Percentiles rank a stretch among this genome's conserved stretches.
phyloP scores from a whole-genome alignment of 2,329 filamentous ascomycete species.

The Aspergillaceae sp. region DNA sequence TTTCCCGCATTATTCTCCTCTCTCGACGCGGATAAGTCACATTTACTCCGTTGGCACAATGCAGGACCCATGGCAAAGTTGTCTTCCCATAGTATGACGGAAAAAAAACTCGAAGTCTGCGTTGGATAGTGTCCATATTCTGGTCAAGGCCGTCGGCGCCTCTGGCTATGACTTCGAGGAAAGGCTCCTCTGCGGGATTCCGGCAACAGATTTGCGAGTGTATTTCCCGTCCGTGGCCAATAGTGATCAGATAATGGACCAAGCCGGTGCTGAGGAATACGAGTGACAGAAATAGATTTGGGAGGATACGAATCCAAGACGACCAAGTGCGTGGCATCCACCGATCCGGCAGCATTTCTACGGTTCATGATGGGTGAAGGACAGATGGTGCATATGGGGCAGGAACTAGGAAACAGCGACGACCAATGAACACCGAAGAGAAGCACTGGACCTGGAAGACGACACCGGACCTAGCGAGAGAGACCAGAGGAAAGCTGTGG shows the following conservation, averaged over 20 bases:
- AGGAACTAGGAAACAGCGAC: conserved; percentile 20
- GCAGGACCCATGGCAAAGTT: neutral
- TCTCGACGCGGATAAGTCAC: conserved; percentile 6
- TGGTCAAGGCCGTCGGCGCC: conserved; percentile 23
- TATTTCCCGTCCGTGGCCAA: conserved; percentile 26
- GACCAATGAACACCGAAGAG: conserved; percentile 22
- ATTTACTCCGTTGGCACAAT: neutral
- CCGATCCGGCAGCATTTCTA: conserved; percentile 20
- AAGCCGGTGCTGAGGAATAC: conserved; percentile 14
- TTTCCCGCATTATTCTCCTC: conserved; percentile 18
- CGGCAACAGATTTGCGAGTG: conserved; percentile 18
- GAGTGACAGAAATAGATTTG: conserved; percentile 15
- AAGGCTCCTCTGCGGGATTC: conserved; percentile 15
- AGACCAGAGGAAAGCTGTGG: conserved; percentile 19
- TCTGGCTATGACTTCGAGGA: conserved; percentile 23
- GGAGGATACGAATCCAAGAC: conserved; percentile 14
- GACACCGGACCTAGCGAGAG: conserved; percentile 17
- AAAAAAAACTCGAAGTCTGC: conserved; percentile 12
- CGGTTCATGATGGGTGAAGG: conserved; percentile 29
- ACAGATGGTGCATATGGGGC: conserved; percentile 14
- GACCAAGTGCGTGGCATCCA: conserved; percentile 6
- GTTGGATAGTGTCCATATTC: conserved; percentile 22
- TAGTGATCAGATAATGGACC: conserved; percentile 20
- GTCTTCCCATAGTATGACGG: conserved; percentile 9
- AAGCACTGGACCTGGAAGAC: conserved; percentile 24